A percentile compares a stretch with the other conserved stretches of the same genome.
phyloP scores from a whole-genome alignment of 2,329 filamentous ascomycete species.

The Fusarium proliferatum region DNA sequence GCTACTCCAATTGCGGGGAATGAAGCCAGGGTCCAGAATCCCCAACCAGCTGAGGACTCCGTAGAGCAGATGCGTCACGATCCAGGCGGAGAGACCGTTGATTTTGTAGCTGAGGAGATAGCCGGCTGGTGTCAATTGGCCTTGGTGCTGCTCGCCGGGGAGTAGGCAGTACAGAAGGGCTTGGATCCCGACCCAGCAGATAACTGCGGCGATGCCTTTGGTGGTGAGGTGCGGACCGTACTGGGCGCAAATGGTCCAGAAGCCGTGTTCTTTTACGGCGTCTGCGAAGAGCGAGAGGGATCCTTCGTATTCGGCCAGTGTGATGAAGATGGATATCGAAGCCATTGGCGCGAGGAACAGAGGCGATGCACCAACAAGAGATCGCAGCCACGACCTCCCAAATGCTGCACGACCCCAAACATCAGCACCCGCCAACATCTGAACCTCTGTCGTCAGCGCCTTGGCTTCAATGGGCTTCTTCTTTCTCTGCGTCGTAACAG shows the following conservation, averaged over 20 bases:
- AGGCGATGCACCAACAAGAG: constrained; percentile 40
- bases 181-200: constrained; percentile 27
- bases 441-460: neutral
- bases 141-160: constrained; percentile 40
- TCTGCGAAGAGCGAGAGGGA: constrained; percentile 25
- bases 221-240: constrained; percentile 28
- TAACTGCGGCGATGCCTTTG: constrained; percentile 22
- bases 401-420: constrained; percentile 43
- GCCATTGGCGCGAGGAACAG: constrained; percentile 38
- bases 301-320: constrained; percentile 36
- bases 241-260: constrained; percentile 30
- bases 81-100: constrained; percentile 56
- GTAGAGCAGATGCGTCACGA: constrained; percentile 51
- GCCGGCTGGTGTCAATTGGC: constrained; percentile 57
- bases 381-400: constrained; percentile 39
- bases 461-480: neutral
- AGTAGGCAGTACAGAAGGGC: constrained; percentile 27
- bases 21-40: constrained; percentile 52
- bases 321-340: constrained; percentile 41
- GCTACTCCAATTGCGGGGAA: constrained; percentile 56
- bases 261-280: constrained; percentile 16
- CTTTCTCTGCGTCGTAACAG: neutral
- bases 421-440: neutral
- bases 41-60: constrained; percentile 42
- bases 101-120: constrained; percentile 55